Evolutionary conservation across 306 rosid genomes (phyloP).

Genomic region (Malus asiatica): DNA sequence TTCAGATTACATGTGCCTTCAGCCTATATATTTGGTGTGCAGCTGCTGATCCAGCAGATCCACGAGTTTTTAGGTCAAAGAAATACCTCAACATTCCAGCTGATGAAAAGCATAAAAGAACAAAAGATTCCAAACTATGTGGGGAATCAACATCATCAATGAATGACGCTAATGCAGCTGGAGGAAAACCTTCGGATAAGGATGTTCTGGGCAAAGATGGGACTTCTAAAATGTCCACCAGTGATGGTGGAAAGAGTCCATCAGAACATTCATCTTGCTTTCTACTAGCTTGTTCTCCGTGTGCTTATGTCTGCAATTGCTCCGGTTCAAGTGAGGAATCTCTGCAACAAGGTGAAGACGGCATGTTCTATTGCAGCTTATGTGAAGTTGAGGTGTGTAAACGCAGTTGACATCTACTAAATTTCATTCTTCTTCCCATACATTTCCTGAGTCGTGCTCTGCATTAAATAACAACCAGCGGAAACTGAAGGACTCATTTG

Average conservation of each 20-base stretch:
- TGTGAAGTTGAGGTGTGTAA: slow-evolving; percentile 96
- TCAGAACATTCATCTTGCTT: slow-evolving; percentile 40
- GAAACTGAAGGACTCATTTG: neutral
- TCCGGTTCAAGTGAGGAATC: slow-evolving; percentile 52
- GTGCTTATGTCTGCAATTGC: slow-evolving; percentile 57
- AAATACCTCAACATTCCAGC: slow-evolving; percentile 63
- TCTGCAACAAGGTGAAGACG: slow-evolving; percentile 74
- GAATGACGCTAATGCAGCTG: slow-evolving; percentile 50
- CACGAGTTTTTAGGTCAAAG: slow-evolving; percentile 89
- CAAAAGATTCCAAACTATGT: slow-evolving; percentile 53
- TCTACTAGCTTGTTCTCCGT: slow-evolving; percentile 58
- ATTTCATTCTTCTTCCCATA: neutral
- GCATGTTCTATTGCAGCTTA: slow-evolving; percentile 95
- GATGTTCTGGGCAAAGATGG: slow-evolving; percentile 41
- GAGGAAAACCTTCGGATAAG: slow-evolving; percentile 52
- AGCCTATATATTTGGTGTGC: slow-evolving; percentile 96
- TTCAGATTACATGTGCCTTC: slow-evolving; percentile 79
- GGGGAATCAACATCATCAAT: slow-evolving; percentile 61
- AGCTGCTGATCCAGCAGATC: slow-evolving; percentile 95
- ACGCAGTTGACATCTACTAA: slow-evolving; percentile 8
- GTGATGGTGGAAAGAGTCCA: slow-evolving; percentile 27
- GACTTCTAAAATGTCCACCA: slow-evolving; percentile 33
- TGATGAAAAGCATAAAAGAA: slow-evolving; percentile 36
- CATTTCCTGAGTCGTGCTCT: neutral
- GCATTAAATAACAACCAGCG: neutral